These are phyloP conservation scores for Candida khao-thaluensis DNA, from an alignment of 805 yeast genomes.

Conservation along the genomic window DNA sequence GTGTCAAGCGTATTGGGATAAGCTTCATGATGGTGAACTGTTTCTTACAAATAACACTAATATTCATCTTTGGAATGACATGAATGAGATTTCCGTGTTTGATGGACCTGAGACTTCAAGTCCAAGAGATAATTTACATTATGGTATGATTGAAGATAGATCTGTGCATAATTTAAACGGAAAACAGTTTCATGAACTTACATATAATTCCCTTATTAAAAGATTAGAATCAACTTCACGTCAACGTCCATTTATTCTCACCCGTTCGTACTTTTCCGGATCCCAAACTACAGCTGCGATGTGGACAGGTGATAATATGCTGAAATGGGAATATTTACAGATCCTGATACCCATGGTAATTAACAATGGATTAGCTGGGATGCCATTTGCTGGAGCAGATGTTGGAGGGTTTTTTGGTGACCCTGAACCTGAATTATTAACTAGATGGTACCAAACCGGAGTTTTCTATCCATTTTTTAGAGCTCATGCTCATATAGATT, in stretches of 20 bases:
- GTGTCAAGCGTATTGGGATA: slow-evolving; percentile 60
- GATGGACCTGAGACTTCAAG: slow-evolving; percentile 93
- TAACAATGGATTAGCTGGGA: slow-evolving; percentile 76
- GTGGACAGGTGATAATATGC: slow-evolving; percentile 98
- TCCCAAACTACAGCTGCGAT: slow-evolving; percentile 88
- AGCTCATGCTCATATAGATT: slow-evolving; percentile 94
- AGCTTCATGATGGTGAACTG: slow-evolving; percentile 38
- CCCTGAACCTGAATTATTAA: slow-evolving; percentile 75
- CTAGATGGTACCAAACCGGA: slow-evolving; percentile 96
- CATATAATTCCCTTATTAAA: slow-evolving; percentile 60
- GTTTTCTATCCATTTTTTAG: slow-evolving; percentile 95
- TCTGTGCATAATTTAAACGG: slow-evolving; percentile 89
- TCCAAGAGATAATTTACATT: slow-evolving; percentile 77
- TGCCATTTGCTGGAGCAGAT: slow-evolving; percentile 95
- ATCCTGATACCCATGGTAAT: slow-evolving; percentile 85
- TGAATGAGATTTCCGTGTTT: slow-evolving; percentile 96
- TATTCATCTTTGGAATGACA: slow-evolving; percentile 91
- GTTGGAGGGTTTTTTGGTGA: slow-evolving; percentile 96
- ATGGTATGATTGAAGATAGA: slow-evolving; percentile 84
- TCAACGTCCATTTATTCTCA: slow-evolving; percentile 79
- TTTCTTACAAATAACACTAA: slow-evolving; percentile 55
- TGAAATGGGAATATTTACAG: slow-evolving; percentile 84
- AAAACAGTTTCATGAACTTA: slow-evolving; percentile 73
- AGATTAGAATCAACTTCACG: slow-evolving; percentile 45
- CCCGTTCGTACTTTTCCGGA: slow-evolving; percentile 87